Base-by-base conservation (phyloP, 345 rosid species). In the Combretum micranthum region DNA sequence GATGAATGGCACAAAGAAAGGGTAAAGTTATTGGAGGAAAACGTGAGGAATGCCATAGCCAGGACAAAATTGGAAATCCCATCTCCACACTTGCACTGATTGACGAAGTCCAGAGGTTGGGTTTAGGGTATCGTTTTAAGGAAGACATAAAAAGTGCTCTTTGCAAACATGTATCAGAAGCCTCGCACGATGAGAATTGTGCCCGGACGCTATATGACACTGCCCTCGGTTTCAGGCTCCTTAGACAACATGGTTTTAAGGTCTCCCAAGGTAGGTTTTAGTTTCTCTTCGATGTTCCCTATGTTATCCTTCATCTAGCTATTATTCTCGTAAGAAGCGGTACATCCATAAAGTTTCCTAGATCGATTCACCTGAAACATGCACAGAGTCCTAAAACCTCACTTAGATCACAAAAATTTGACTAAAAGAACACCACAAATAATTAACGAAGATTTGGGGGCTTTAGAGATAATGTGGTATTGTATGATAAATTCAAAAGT, bases 221-320 rank as follows among this genome's bases (percentile, higher is more conserved):
- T 2, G 79, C 81, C 58, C 83, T 78, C 16, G 39, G 52, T 63
- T 81, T 75, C 65, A 60, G 78, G 72, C 72, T 77, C 19, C 71
- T 72, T 6, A 67, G 85, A 59, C 82, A 65, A 56, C 80, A 72
- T 32, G 84, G 82, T 2, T 71, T 50, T 48, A 20, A 37, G 2
- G 50, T 72, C 55, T 73, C 79, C 26, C 74, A 67, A 73, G 86
- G 86, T 75, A 65, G 22, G n/a, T 10, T 19, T 14, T 4, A 26
- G 4, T 20, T 20, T 13, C 21, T 42, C 0, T 49, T 18, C 5
- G 11, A 49, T 3, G 3, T 49, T 32, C 39, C 9, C 39, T 32
- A 32, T 17, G 52, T 49, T 49, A 21, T 49, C 8, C 13, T 21
- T n/a, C 19, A 49, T 16, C 21, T 3, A n/a, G 1, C 21, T 3